These are phyloP conservation scores for Pichia nanzhaoensis DNA, from an alignment of 805 yeast species.

Conservation along the genomic window DNA sequence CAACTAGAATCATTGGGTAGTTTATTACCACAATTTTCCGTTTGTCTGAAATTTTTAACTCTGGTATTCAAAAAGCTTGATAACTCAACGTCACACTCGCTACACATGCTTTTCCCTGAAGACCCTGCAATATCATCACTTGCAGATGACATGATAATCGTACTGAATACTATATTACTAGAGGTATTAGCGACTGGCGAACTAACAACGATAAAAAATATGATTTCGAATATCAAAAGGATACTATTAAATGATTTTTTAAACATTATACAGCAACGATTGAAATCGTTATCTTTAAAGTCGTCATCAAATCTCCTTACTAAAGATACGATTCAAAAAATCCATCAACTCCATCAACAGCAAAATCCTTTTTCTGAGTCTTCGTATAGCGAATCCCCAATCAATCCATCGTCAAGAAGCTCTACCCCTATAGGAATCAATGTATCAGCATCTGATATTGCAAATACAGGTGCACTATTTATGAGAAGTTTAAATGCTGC, in stretches of 20 bases:
- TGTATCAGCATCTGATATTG: conserved; percentile 27
- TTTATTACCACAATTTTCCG: conserved; percentile 30
- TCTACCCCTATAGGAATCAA: conserved; percentile 20
- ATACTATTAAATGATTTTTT: conserved; percentile 60
- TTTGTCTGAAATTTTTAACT: conserved; percentile 24
- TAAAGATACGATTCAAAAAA: conserved; percentile 14
- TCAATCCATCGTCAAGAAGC: conserved; percentile 10
- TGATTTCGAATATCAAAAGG: conserved; percentile 49
- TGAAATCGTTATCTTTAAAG: conserved; percentile 39
- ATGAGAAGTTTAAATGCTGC: conserved; percentile 35
- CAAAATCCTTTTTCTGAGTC: conserved; percentile 4
- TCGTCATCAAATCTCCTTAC: conserved; percentile 24
- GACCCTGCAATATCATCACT: conserved; percentile 73
- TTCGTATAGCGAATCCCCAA: not conserved
- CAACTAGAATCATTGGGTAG: conserved; percentile 74
- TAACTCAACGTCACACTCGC: conserved; percentile 16
- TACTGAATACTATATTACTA: conserved; percentile 59
- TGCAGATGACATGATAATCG: conserved; percentile 76
- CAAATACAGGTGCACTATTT: conserved; percentile 27
- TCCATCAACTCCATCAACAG: conserved; percentile 18
- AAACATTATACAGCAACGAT: conserved; percentile 44
- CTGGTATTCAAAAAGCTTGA: conserved; percentile 17
- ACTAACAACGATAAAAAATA: conserved; percentile 43
- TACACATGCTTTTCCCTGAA: conserved; percentile 35
- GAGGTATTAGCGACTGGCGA: conserved; percentile 72